Percentiles rank a stretch among this genome's conserved stretches.
phyloP scores from a whole-genome alignment of 305 asterid genomes.

The Ruellia speciosa region DNA sequence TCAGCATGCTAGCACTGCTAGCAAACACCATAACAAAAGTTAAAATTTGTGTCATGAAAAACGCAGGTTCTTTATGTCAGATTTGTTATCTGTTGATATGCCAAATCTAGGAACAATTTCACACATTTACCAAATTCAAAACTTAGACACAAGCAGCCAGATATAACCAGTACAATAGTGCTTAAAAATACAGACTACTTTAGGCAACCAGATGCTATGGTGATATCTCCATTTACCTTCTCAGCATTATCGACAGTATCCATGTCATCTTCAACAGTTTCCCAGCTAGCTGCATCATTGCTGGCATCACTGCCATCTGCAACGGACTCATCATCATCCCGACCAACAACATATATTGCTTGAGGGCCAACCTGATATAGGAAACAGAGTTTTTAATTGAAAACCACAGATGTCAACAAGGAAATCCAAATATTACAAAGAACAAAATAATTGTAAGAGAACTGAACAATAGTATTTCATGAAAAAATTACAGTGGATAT shows the following conservation, averaged over 20 bases:
- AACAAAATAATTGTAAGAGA: constrained; percentile 10
- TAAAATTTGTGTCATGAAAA: background rate
- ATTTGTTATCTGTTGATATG: background rate
- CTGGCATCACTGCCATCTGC: constrained; percentile 70
- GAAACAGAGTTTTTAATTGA: constrained; percentile 16
- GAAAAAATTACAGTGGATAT: constrained; percentile 52
- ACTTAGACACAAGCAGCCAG: constrained; percentile 7
- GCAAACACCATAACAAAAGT: background rate
- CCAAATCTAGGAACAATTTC: background rate
- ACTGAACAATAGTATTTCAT: constrained; percentile 1
- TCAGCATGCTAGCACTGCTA: background rate
- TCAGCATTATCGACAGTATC: constrained; percentile 39
- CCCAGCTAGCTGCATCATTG: constrained; percentile 93
- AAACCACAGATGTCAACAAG: constrained; percentile 16
- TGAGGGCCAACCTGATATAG: constrained; percentile 93
- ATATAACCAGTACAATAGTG: constrained; percentile 6
- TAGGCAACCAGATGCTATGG: constrained; percentile 11
- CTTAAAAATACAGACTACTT: constrained; percentile 13
- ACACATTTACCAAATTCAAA: background rate
- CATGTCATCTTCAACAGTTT: constrained; percentile 78
- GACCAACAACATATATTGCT: constrained; percentile 96
- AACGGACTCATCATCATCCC: constrained; percentile 86
- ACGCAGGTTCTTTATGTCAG: background rate
- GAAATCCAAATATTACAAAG: constrained; percentile 3
- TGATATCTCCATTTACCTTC: constrained; percentile 48